Percentiles rank a stretch among this genome's conserved stretches.
Evolutionary conservation across 257 asterid species (phyloP).

Genomic region (Solanum pimpinellifolium): DNA sequence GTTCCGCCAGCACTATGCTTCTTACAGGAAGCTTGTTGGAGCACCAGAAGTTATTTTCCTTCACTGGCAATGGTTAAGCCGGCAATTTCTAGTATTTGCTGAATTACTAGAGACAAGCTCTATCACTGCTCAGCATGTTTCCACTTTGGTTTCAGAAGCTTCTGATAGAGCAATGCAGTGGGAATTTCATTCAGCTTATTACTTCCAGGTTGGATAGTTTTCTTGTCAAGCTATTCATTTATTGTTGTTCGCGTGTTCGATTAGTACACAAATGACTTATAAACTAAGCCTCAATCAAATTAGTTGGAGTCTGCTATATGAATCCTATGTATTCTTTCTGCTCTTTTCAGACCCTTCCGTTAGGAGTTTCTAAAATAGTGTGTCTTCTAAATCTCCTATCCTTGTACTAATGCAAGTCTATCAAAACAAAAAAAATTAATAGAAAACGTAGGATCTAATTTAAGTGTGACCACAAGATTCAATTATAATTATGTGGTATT

Average conservation of each 20-base stretch:
- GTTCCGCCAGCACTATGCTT: constrained; percentile 70
- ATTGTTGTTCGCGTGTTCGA: not conserved
- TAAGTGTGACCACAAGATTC: not conserved
- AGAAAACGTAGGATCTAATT: not conserved
- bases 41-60: constrained; percentile 62
- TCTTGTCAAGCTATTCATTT: not conserved
- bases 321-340: not conserved
- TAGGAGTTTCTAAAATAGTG: not conserved
- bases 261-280: not conserved
- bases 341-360: not conserved
- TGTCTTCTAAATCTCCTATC: not conserved
- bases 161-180: constrained; percentile 72
- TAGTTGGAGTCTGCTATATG: not conserved
- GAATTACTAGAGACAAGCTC: constrained; percentile 88
- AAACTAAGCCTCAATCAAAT: not conserved
- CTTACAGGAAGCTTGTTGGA: constrained; percentile 66
- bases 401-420: not conserved
- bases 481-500: not conserved
- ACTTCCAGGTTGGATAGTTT: constrained; percentile 52
- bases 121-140: constrained; percentile 27
- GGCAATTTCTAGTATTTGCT: constrained; percentile 80
- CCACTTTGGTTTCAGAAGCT: constrained; percentile 34
- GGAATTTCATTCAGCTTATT: constrained; percentile 82
- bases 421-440: not conserved
- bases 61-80: constrained; percentile 98